phyloP scores from a whole-genome alignment of 345 rosid species.

The Camelina sativa region DNA sequence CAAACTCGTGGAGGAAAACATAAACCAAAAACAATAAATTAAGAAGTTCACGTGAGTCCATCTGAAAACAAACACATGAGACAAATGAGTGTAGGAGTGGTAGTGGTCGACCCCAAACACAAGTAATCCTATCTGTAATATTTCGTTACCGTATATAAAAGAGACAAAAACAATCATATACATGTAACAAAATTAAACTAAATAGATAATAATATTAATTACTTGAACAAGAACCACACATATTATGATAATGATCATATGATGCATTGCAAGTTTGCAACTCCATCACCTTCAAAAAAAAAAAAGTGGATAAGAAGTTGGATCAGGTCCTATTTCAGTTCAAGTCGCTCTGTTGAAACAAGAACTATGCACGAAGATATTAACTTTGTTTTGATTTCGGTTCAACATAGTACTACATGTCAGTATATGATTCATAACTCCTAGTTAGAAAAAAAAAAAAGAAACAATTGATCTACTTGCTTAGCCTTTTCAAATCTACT shows the following conservation, averaged over 20 bases:
- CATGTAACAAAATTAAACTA: background rate
- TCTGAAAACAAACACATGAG: conserved; percentile 30
- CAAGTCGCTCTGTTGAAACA: background rate
- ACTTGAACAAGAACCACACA: conserved; percentile 12
- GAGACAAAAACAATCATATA: conserved; percentile 6
- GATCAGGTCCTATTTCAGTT: background rate
- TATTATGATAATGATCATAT: conserved; percentile 22
- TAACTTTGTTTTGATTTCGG: background rate
- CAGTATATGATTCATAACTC: background rate
- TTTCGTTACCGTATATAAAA: conserved; percentile 3
- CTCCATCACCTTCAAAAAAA: too few species aligned
- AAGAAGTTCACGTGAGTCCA: conserved; percentile 40
- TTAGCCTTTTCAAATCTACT: background rate
- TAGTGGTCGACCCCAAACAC: conserved; percentile 29
- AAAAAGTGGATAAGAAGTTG: too few species aligned
- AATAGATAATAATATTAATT: background rate
- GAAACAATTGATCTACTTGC: background rate
- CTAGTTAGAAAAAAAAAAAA: too few species aligned
- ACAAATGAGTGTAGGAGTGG: conserved; percentile 35
- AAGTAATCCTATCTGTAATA: conserved; percentile 15
- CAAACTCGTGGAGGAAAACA: background rate
- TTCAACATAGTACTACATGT: background rate
- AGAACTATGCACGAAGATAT: background rate
- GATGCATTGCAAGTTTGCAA: background rate
- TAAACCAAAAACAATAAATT: conserved; percentile 5